These are phyloP conservation scores for Cylindrodendrum hubeiense DNA, from an alignment of 2,329 filamentous ascomycete species.

Conservation along the genomic window DNA sequence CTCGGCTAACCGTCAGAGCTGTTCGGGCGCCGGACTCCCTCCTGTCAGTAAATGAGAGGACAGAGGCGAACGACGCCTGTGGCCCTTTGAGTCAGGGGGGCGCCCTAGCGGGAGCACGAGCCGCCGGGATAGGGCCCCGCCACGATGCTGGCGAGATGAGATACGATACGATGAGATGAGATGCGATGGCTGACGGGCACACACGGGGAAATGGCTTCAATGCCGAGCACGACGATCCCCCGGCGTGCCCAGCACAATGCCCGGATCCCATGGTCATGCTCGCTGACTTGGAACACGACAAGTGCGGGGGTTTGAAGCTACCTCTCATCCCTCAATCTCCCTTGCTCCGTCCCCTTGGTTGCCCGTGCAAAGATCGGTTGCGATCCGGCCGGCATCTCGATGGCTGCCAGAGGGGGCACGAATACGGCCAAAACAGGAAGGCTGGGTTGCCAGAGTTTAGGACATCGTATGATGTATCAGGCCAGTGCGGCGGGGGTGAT, in stretches of 20 bases:
- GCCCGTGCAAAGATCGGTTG: slow-evolving; percentile 24
- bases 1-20: slow-evolving; percentile 14
- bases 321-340: slow-evolving; percentile 8
- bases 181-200: slow-evolving; percentile 33
- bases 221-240: slow-evolving; percentile 10
- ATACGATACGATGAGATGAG: slow-evolving; percentile 41
- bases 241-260: background rate
- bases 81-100: slow-evolving; percentile 29
- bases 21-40: background rate
- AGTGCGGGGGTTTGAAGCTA: slow-evolving; percentile 5
- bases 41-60: slow-evolving; percentile 12
- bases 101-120: slow-evolving; percentile 29
- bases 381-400: slow-evolving; percentile 28
- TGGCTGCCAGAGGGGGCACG: slow-evolving; percentile 19
- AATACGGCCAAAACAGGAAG: slow-evolving; percentile 21
- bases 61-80: slow-evolving; percentile 14
- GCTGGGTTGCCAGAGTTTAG: slow-evolving; percentile 18
- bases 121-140: slow-evolving; percentile 30
- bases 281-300: background rate
- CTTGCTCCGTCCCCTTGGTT: slow-evolving; percentile 7
- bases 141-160: slow-evolving; percentile 39
- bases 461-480: slow-evolving; percentile 45
- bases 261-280: background rate
- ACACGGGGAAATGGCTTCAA: slow-evolving; percentile 19
- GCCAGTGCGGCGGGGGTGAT: slow-evolving; percentile 31